These are phyloP conservation scores for Geosiphon pyriformis DNA, from an alignment of 192 early-diverging fungal species.

Conservation along the genomic window DNA sequence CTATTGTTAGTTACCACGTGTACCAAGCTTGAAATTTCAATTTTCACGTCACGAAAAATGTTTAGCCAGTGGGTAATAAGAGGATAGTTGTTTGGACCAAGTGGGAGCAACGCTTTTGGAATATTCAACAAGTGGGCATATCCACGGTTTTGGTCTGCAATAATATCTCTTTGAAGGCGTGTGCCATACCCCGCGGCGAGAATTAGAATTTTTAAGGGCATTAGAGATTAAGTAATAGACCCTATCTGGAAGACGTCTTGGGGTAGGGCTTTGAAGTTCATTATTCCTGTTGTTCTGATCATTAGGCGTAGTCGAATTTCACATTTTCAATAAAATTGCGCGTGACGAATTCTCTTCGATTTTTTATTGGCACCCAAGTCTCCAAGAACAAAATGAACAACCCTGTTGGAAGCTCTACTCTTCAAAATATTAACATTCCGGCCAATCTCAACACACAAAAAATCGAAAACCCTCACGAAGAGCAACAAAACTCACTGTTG, in stretches of 20 bases:
- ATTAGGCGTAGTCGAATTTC: too few relatives aligned
- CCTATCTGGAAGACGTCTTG: too few relatives aligned
- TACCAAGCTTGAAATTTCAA: slow-evolving; percentile 26
- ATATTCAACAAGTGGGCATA: slow-evolving; percentile 37
- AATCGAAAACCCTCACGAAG: slow-evolving; percentile 34
- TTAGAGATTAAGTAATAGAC: too few relatives aligned
- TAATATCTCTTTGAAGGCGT: slow-evolving; percentile 50
- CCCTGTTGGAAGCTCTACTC: too few relatives aligned
- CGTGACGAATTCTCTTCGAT: too few relatives aligned
- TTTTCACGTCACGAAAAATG: background rate
- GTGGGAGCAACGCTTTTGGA: slow-evolving; percentile 45
- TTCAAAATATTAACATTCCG: too few relatives aligned
- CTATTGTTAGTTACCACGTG: slow-evolving; percentile 47
- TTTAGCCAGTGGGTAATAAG: slow-evolving; percentile 40
- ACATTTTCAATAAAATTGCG: too few relatives aligned
- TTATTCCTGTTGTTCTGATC: too few relatives aligned
- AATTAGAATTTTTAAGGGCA: slow-evolving; percentile 34
- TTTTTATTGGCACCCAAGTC: too few relatives aligned
- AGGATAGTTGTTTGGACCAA: slow-evolving; percentile 33
- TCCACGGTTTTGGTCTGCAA: slow-evolving; percentile 13
- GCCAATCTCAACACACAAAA: too few relatives aligned
- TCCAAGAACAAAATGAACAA: too few relatives aligned
- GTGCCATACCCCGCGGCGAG: slow-evolving; percentile 60
- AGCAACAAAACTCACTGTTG: slow-evolving; percentile 36
- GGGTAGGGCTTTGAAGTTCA: too few relatives aligned